Base-by-base conservation (phyloP, 331 rosid species). In the Malus hybrid region DNA sequence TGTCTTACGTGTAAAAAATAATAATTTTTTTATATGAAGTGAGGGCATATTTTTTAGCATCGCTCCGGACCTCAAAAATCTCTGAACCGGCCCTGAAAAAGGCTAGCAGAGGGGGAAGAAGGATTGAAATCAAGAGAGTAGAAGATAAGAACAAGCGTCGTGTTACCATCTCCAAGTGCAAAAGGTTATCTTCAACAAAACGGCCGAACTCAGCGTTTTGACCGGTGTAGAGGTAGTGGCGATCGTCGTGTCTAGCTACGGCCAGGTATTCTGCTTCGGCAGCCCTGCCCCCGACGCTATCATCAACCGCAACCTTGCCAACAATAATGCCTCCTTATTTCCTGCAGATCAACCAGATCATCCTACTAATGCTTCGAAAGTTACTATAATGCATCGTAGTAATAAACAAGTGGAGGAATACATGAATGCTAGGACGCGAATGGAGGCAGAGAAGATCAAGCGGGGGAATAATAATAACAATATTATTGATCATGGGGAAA, bases 111-210 rank as follows among this genome's bases (percentile, higher is more conserved):
- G 77, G 81, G 19, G 28, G 29, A 2, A 59, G 52, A 39, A 78
- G 48, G 77, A 32, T 78, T 6, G 81, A 63, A n/a, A 78, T 78
- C 22, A 78, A 78, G 61, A 39, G 2, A 29, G 61, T 78, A 18
- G 81, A 55, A 65, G 81, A 56, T 2, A 67, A 65, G 5, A 78
- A 33, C 77, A 71, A 54, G 42, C 81, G 81, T 29, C 73, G 71
- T 33, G 77, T 70, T 31, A 55, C 81, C 4, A 71, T 78, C 71
- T 78, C 81, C 1, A 78, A 78, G 73, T 65, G 81, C 31, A 78
- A 70, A 67, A 54, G 12, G 77, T 73, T 8, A 56, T 71, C 19
- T 62, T 78, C 72, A 78, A 70, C 34, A 78, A 78, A 54, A 77
- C 81, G 1, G 77, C 73, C 3, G 77, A 78, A 39, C 20, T 78